Conservation (phyloP, 1,139 yeast species). For the Yamadazyma buinensis region DNA sequence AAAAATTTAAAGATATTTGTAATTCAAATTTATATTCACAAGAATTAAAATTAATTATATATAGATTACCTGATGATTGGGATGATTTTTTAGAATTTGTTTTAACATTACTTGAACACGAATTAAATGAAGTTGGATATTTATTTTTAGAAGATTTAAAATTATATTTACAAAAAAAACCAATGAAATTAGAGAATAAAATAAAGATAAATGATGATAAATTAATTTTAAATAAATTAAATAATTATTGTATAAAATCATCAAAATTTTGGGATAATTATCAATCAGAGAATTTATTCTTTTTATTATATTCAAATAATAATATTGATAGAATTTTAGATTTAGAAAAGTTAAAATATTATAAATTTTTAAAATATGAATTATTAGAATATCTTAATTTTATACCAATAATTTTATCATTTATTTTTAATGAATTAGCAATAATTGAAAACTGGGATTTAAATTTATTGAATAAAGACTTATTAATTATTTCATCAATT, state of each 20-base stretch:
- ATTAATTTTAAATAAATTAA: not conserved
- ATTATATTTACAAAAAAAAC: conserved; percentile 3
- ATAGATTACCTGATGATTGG: conserved; percentile 10
- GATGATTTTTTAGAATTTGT: conserved; percentile 1
- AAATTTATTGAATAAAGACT: conserved; percentile 1
- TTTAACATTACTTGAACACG: not conserved
- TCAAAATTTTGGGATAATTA: conserved; percentile 11
- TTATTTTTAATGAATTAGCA: conserved; percentile 8
- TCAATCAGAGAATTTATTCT: conserved; percentile 10
- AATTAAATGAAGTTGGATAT: not conserved
- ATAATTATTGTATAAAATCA: conserved; percentile 4
- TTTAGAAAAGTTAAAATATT: conserved; percentile 2
- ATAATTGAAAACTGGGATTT: conserved; percentile 6
- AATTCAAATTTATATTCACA: conserved; percentile 6
- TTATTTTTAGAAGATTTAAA: conserved; percentile 7
- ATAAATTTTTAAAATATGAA: conserved; percentile 8
- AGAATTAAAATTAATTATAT: conserved; percentile 7
- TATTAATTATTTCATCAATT: conserved; percentile 6
- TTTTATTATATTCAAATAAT: conserved; percentile 5
- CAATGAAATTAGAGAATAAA: not conserved
- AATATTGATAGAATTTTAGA: conserved; percentile 6
- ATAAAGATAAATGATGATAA: not conserved
- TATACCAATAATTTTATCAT: conserved; percentile 9
- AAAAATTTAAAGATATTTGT: conserved; percentile 6
- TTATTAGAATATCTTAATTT: conserved; percentile 10